These are phyloP conservation scores for Sonneratia alba DNA, from an alignment of 345 rosid genomes.

Conservation along the genomic window DNA sequence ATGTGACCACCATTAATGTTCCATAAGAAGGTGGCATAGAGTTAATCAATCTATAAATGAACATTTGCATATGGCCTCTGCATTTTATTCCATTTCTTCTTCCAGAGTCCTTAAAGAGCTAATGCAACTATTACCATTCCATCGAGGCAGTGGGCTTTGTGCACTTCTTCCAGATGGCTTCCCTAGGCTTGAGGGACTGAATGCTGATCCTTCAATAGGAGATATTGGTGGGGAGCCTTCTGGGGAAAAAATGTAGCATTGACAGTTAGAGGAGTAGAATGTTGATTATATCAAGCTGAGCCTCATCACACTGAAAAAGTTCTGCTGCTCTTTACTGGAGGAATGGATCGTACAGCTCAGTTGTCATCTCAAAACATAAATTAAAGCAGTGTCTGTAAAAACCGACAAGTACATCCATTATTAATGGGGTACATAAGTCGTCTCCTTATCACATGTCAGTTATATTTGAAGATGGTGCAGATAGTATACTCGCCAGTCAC, in stretches of 20 bases:
- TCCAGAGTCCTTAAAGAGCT: neutral
- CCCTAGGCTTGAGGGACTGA: conserved; percentile 12
- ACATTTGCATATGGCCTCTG: neutral
- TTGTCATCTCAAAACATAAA: neutral
- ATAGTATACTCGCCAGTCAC: neutral
- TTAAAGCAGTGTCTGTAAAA: neutral
- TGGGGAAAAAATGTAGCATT: conserved; percentile 21
- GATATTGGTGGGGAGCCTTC: conserved; percentile 18
- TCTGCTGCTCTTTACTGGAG: neutral
- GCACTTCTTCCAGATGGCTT: conserved; percentile 14
- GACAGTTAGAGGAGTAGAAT: conserved; percentile 16
- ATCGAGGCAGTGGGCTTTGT: conserved; percentile 17
- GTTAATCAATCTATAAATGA: neutral
- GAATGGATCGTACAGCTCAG: neutral
- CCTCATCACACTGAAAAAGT: neutral
- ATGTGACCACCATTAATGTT: neutral
- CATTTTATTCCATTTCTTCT: neutral
- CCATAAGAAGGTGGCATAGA: neutral
- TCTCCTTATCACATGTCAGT: neutral
- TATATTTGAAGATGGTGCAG: neutral
- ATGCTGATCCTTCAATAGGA: conserved; percentile 20
- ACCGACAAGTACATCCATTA: neutral
- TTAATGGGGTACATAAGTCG: neutral
- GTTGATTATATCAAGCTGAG: neutral
- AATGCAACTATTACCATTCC: conserved; percentile 10